A percentile compares a stretch with the other conserved stretches of the same genome.
Conservation (phyloP, 2,329 filamentous ascomycete species). For the Aspergillus ochraceoroseus region DNA sequence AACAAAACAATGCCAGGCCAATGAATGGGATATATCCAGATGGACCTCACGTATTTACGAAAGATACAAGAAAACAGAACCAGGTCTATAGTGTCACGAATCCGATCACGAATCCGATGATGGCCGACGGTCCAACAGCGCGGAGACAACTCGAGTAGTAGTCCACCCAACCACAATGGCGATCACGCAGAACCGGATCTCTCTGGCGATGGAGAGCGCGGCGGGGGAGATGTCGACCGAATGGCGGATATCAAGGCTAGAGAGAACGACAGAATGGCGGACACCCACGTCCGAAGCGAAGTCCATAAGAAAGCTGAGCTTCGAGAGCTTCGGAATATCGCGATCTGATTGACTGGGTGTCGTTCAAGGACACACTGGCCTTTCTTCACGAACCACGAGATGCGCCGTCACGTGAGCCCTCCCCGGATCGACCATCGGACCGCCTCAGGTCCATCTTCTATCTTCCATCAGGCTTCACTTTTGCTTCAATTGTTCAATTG, state of each 20-base stretch:
- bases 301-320: slow-evolving; percentile 30
- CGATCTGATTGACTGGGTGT: too few relatives aligned
- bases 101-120: slow-evolving; percentile 18
- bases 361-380: too few relatives aligned
- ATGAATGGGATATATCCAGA: neutral
- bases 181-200: slow-evolving; percentile 49
- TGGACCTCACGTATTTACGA: neutral
- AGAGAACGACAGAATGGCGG: slow-evolving; percentile 44
- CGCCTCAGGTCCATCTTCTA: neutral
- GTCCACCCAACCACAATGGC: slow-evolving; percentile 48
- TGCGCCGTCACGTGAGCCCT: slow-evolving; percentile 18
- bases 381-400: slow-evolving; percentile 6
- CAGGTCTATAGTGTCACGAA: slow-evolving; percentile 7
- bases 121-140: slow-evolving; percentile 26
- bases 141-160: slow-evolving; percentile 37
- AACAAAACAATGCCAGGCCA: slow-evolving; percentile 4
- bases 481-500: neutral
- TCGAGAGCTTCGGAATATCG: neutral
- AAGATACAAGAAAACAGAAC: neutral
- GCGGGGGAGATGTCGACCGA: slow-evolving; percentile 50
- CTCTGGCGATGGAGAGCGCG: slow-evolving; percentile 47
- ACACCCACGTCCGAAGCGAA: slow-evolving; percentile 41
- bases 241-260: slow-evolving; percentile 47
- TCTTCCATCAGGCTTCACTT: too few relatives aligned
- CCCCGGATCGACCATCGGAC: slow-evolving; percentile 17